A percentile compares a stretch with the other conserved stretches of the same genome.
Evolutionary conservation across 805 yeast genomes (phyloP).

Genomic region (Ogataea angusta): DNA sequence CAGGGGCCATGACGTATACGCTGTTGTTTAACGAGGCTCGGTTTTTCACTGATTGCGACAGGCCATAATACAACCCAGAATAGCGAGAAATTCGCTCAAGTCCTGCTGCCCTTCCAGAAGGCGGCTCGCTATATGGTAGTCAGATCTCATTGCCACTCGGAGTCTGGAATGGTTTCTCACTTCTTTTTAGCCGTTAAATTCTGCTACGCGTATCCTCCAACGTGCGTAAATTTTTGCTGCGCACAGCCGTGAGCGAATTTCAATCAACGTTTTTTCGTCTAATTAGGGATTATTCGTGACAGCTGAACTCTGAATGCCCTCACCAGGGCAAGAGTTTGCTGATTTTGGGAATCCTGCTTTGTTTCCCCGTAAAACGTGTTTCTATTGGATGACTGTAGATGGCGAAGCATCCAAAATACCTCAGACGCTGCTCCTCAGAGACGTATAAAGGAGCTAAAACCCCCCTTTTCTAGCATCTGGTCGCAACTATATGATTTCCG

Average conservation of each 20-base stretch:
- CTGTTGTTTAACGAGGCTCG: not conserved
- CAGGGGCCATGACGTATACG: not conserved
- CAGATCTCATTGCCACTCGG: no score
- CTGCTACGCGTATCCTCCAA: not conserved
- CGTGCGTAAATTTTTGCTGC: conserved; percentile 1
- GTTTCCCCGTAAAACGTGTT: not conserved
- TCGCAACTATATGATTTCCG: not conserved
- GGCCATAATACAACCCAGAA: no score
- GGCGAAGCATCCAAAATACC: not conserved
- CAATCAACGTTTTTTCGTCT: not conserved
- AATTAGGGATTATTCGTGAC: not conserved
- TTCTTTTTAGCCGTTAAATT: not conserved
- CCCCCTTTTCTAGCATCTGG: not conserved
- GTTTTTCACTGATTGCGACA: not conserved
- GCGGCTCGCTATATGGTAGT: no score
- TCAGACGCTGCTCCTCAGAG: not conserved
- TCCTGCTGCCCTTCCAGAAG: no score
- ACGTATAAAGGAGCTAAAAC: not conserved
- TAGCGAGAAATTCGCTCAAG: no score
- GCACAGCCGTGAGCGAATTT: conserved; percentile 8
- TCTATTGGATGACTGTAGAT: not conserved
- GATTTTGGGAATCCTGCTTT: not conserved
- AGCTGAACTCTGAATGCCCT: not conserved
- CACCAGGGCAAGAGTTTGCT: not conserved
- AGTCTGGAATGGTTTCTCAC: not conserved